Percentiles rank a stretch among this genome's conserved stretches.
Evolutionary conservation across 179 eudicot genomes (phyloP).

Genomic region (Amaranthus tricolor): DNA sequence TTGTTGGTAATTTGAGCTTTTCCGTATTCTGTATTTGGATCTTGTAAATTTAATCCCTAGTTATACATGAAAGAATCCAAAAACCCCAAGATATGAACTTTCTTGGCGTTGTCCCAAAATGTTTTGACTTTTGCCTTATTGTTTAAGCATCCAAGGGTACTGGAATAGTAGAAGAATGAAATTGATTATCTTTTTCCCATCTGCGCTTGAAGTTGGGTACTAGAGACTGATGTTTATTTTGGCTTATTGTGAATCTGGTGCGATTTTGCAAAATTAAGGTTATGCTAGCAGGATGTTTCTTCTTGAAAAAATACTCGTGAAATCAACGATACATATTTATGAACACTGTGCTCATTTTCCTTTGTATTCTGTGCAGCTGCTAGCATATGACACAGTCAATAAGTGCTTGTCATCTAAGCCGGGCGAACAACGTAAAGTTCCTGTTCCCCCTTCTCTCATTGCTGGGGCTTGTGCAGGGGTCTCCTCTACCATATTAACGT

Average conservation of each 20-base stretch:
- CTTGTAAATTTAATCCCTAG: background rate
- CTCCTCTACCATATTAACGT: constrained; percentile 70
- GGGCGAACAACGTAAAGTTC: constrained; percentile 62
- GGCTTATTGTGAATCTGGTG: background rate
- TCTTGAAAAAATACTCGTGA: background rate
- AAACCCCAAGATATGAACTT: no score
- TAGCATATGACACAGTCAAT: constrained; percentile 82
- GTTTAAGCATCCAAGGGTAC: background rate
- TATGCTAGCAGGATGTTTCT: constrained; percentile 4
- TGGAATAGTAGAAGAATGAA: background rate
- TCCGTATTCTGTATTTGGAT: background rate
- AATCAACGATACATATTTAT: background rate
- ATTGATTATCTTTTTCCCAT: no score
- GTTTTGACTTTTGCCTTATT: background rate
- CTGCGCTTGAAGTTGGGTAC: no score
- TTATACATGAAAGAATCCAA: no score
- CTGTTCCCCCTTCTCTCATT: constrained; percentile 66
- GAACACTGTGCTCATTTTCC: constrained; percentile 10
- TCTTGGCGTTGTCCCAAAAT: background rate
- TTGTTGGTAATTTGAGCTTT: background rate
- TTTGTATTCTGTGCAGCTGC: constrained; percentile 48
- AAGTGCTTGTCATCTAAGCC: constrained; percentile 65
- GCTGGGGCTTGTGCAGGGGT: constrained; percentile 93
- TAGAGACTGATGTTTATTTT: background rate
- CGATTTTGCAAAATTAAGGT: background rate